Conservation (phyloP, 495 filamentous ascomycete genomes). For the Clohesyomyces aquaticus region DNA sequence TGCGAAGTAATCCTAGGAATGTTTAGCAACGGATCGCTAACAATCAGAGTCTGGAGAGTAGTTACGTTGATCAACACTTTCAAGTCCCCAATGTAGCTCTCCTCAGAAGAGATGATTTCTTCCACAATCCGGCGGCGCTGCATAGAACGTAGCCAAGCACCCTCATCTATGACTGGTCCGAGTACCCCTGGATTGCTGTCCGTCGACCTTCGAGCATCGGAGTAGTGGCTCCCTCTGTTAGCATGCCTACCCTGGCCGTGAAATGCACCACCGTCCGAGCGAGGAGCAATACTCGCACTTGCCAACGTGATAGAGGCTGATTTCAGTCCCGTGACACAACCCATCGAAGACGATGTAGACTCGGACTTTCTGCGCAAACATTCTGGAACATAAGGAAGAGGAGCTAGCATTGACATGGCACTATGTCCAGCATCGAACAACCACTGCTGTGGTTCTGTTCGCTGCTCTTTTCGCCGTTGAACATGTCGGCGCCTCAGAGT, state of each 20-base stretch:
- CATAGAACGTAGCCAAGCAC: slow-evolving; percentile 68
- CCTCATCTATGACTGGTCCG: slow-evolving; percentile 65
- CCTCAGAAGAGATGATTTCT: slow-evolving; percentile 83
- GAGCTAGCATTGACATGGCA: slow-evolving; percentile 6
- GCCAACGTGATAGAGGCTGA: slow-evolving; percentile 74
- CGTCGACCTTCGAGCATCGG: slow-evolving; percentile 64
- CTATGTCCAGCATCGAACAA: slow-evolving; percentile 50
- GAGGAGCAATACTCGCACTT: slow-evolving; percentile 65
- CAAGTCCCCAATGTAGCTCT: slow-evolving; percentile 84
- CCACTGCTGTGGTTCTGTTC: slow-evolving; percentile 51
- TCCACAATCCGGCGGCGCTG: slow-evolving; percentile 78
- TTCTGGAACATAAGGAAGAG: slow-evolving; percentile 14
- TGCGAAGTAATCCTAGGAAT: slow-evolving; percentile 65
- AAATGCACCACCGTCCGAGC: slow-evolving; percentile 61
- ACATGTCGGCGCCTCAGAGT: slow-evolving; percentile 53
- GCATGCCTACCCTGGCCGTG: slow-evolving; percentile 59
- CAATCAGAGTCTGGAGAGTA: background rate
- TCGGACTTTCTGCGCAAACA: slow-evolving; percentile 55
- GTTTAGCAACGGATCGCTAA: background rate
- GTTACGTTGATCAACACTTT: slow-evolving; percentile 82
- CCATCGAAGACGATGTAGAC: slow-evolving; percentile 72
- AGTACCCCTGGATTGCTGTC: slow-evolving; percentile 64
- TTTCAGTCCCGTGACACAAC: slow-evolving; percentile 73
- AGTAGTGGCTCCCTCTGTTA: slow-evolving; percentile 65
- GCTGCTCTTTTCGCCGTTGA: slow-evolving; percentile 31